A percentile compares a stretch with the other conserved stretches of the same genome.
phyloP scores from a whole-genome alignment of 768 basidiomycete genomes.

The Coprinopsis strossmayeri region DNA sequence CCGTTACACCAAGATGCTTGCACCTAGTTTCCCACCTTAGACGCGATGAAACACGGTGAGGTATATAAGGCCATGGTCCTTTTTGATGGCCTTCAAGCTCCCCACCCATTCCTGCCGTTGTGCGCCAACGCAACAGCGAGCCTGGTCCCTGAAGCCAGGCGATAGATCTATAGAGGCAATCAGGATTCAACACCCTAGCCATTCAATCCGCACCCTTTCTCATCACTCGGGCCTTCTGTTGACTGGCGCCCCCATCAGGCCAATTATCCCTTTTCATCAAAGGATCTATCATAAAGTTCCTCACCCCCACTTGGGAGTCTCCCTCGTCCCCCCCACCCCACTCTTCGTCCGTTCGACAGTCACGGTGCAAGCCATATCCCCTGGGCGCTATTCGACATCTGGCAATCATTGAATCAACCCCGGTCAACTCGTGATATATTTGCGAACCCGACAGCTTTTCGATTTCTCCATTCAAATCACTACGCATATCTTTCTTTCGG shows the following conservation, averaged over 20 bases:
- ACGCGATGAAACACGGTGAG: too few relatives aligned
- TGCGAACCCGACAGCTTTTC: neutral
- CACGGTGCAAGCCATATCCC: too few relatives aligned
- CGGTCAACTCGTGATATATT: constrained; percentile 2
- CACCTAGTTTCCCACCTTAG: too few relatives aligned
- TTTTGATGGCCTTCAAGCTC: too few relatives aligned
- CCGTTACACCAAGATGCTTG: too few relatives aligned
- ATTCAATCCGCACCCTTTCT: neutral
- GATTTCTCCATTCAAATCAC: neutral
- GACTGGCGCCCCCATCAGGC: too few relatives aligned
- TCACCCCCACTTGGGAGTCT: neutral
- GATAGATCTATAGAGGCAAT: neutral
- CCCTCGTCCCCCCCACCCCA: neutral
- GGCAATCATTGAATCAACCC: neutral
- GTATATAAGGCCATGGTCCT: too few relatives aligned
- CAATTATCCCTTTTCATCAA: too few relatives aligned
- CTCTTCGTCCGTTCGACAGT: neutral
- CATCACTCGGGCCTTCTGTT: neutral
- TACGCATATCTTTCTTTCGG: too few relatives aligned
- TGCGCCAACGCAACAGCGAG: too few relatives aligned
- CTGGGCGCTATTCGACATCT: neutral
- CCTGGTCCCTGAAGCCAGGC: too few relatives aligned
- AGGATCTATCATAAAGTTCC: constrained; percentile 1
- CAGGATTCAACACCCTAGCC: neutral
- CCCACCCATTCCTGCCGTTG: too few relatives aligned